Base-by-base conservation (phyloP, 495 filamentous ascomycete species). In the Xylaria venustula region DNA sequence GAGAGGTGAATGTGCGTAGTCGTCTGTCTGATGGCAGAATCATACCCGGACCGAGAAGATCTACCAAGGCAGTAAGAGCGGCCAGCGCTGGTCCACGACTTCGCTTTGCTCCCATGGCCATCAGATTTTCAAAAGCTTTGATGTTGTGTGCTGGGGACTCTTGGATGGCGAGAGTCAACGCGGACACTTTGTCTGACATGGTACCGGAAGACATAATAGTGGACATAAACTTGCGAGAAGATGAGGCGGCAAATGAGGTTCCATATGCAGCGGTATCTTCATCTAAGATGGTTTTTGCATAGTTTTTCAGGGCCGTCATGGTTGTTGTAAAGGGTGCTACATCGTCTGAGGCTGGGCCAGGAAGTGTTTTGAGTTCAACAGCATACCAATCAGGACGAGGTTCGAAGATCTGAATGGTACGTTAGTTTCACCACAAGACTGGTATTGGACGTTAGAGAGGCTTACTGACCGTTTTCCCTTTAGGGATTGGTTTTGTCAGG, bases 161-260 rank as follows among this genome's bases (percentile, higher is more conserved):
- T 76, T 98, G 94, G 14, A 96, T 88, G 23, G 92, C 88, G 47
- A 98, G 79, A 1, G 94, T 98, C 65, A 97, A 76, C 6, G 94
- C 94, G 2, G 95, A 97, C 28, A 97, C 90, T 73, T 97, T 98
- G 75, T 98, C 94, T 34, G 92, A 94, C 53, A 97, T 82, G 7
- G 95, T 98, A 77, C 94, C 94, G 1, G 92, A 92, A 15, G 92
- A 77, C 94, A 98, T 97, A 71, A 98, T 96, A 5, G 92, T 95
- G 1, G 90, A 89, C 77, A 97, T 86, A 79, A 98, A 98, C 73
- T 89, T 94, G 69, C 93, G 87, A 9, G 92, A 90, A 1, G 94
- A 97, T 42, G 90, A 88, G 22, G 83, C 76, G 1, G 81, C 80
- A 28, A 71, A 61, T 23, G 60, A 69, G 9, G 77, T 72, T 55